Evolutionary conservation across 441 rosid species (phyloP).

Genomic region (Aquilaria agallochum): DNA sequence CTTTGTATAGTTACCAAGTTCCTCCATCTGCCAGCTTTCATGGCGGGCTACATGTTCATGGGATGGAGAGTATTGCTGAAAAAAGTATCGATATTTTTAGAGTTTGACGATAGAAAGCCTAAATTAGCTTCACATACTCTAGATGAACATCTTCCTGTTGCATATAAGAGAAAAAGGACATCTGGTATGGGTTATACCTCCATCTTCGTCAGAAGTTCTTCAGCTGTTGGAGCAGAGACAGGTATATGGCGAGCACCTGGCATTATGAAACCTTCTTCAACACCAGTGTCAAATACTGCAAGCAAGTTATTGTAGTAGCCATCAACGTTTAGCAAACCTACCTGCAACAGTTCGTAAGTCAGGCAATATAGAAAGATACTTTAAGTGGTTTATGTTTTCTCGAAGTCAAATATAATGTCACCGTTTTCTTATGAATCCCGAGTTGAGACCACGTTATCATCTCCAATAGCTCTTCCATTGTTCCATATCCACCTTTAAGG

Average conservation of each 20-base stretch:
- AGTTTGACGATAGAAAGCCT: conserved; percentile 2
- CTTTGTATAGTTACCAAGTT: conserved; percentile 53
- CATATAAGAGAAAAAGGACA: not conserved
- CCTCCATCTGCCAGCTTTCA: conserved; percentile 86
- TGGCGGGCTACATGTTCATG: conserved; percentile 75
- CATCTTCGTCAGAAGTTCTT: conserved; percentile 85
- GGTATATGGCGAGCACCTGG: conserved; percentile 76
- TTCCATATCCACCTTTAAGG: conserved; percentile 88
- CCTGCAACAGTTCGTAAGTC: conserved; percentile 35
- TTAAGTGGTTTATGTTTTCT: conserved; percentile 4
- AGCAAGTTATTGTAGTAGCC: conserved; percentile 84
- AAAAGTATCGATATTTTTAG: conserved; percentile 13
- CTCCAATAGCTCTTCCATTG: conserved; percentile 94
- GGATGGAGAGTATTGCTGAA: conserved; percentile 66
- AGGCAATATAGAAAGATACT: conserved; percentile 3
- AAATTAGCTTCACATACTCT: not conserved
- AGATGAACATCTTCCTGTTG: not conserved
- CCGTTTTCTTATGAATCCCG: conserved; percentile 94
- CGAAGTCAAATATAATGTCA: conserved; percentile 25
- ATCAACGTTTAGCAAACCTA: conserved; percentile 89
- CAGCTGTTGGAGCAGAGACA: conserved; percentile 83
- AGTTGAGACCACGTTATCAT: conserved; percentile 99
- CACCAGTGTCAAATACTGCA: conserved; percentile 80
- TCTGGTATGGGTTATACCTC: conserved; percentile 48
- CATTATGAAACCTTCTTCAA: conserved; percentile 90